Conservation (phyloP, 371 early-diverging fungal genomes). For the Mucor lusitanicus region DNA sequence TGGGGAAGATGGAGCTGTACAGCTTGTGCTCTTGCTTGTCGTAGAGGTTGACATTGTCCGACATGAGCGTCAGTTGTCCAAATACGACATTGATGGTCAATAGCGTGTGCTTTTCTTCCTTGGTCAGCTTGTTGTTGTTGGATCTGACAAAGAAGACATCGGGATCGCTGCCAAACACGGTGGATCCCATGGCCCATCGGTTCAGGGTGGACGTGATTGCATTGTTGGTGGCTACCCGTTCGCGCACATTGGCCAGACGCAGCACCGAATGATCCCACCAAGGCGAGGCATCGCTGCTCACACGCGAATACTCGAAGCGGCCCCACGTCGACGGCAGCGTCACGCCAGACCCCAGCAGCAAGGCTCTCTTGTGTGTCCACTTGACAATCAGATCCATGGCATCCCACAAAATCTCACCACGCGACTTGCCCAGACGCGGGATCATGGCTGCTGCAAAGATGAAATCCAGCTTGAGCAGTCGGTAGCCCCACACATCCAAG, state of each 20-base stretch:
- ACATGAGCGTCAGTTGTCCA: slow-evolving; percentile 57
- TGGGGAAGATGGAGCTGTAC: slow-evolving; percentile 44
- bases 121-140: slow-evolving; percentile 49
- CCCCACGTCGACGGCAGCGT: slow-evolving; percentile 55
- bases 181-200: slow-evolving; percentile 55
- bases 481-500: slow-evolving; percentile 53
- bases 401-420: slow-evolving; percentile 64
- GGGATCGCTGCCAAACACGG: slow-evolving; percentile 66
- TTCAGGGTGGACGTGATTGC: slow-evolving; percentile 53
- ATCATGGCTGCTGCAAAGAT: slow-evolving; percentile 65
- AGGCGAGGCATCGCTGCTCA: slow-evolving; percentile 61
- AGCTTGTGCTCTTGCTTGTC: slow-evolving; percentile 41
- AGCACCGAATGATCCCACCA: slow-evolving; percentile 39
- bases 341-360: slow-evolving; percentile 60
- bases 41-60: slow-evolving; percentile 49
- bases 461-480: slow-evolving; percentile 61
- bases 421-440: slow-evolving; percentile 54
- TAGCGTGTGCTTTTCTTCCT: slow-evolving; percentile 51
- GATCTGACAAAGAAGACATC: slow-evolving; percentile 60
- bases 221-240: slow-evolving; percentile 58
- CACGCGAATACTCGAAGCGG: slow-evolving; percentile 57
- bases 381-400: slow-evolving; percentile 54
- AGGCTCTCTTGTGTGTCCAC: slow-evolving; percentile 41
- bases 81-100: slow-evolving; percentile 54
- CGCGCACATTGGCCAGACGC: slow-evolving; percentile 52